Evolutionary conservation across 768 basidiomycete genomes (phyloP), one percentile per base, ranked within the genome.

Genomic region (Pleurotus sapidus): DNA sequence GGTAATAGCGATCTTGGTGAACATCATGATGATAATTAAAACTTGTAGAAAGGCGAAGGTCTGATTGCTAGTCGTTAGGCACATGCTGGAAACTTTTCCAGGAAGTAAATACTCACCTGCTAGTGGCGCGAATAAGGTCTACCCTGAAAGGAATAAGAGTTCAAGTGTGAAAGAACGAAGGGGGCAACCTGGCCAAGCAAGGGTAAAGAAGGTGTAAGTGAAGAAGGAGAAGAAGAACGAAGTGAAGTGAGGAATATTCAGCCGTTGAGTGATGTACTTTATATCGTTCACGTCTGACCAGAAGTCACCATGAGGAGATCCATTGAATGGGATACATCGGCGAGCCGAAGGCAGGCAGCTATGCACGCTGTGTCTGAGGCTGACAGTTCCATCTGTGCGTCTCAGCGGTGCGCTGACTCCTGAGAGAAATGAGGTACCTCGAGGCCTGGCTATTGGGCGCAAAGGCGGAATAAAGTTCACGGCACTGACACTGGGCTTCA

Each of bases 161-260:
- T 50, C 49, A 42, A 54, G 18, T 57, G 54, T 17, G n/a, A 57
- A 57, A 49, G 48, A 57, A 48, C 39, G 39, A 54, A 24, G 24
- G 3, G 51, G 57, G 57, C 57, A 40, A 53, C 57, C 57, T 54
- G 57, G 57, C 57, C 57, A 46, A 9, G 53, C 15, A 20, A 51
- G 51, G 24, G 23, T 14, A 34, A 58, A 46, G 34, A 53, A 24
- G 27, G 17, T 14, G 38, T 20, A 27, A 37, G 34, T 45, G 42
- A 17, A 57, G 27, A 30, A 20, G 47, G 25, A 57, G 30, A 37
- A 17, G 49, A 30, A 50, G 49, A 50, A 50, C 49, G 30, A 34
- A 45, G n/a, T 11, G 51, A 54, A 54, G 51, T 54, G 51, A 54
- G 51, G 51, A 54, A 54, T 42, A 40, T 12, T n/a, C 39, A 5